Percentiles rank a stretch among this genome's conserved stretches.
These are phyloP conservation scores for Coffea humblotiana DNA, from an alignment of 305 asterid species.

Conservation along the genomic window DNA sequence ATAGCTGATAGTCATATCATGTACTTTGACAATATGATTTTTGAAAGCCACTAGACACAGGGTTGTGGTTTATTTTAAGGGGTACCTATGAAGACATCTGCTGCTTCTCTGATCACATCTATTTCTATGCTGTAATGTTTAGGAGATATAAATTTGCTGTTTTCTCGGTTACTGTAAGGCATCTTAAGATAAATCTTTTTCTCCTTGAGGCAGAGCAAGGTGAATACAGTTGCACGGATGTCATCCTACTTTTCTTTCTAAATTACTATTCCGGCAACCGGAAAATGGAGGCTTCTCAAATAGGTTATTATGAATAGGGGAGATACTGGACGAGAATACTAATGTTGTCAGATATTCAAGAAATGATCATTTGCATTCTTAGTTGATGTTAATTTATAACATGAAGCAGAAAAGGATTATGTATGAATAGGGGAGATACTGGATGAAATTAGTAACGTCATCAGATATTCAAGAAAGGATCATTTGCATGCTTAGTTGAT, in stretches of 20 bases:
- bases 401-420: background rate
- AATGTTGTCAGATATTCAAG: background rate
- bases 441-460: background rate
- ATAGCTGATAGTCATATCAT: too few relatives aligned
- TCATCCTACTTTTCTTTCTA: background rate
- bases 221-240: background rate
- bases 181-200: too few relatives aligned
- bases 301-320: background rate
- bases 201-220: background rate
- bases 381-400: background rate
- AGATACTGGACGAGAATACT: background rate
- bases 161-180: too few relatives aligned
- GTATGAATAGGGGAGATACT: background rate
- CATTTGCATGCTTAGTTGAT: background rate
- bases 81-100: too few relatives aligned
- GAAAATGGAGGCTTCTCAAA: too few relatives aligned
- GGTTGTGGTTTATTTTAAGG: too few relatives aligned
- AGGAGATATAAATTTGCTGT: too few relatives aligned
- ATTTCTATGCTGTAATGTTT: too few relatives aligned
- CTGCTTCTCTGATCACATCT: too few relatives aligned
- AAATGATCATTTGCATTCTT: background rate
- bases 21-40: too few relatives aligned
- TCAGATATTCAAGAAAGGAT: background rate
- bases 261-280: background rate
- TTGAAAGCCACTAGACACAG: too few relatives aligned